Conservation (phyloP, 192 early-diverging fungal genomes). For the Coemansia sp. region DNA sequence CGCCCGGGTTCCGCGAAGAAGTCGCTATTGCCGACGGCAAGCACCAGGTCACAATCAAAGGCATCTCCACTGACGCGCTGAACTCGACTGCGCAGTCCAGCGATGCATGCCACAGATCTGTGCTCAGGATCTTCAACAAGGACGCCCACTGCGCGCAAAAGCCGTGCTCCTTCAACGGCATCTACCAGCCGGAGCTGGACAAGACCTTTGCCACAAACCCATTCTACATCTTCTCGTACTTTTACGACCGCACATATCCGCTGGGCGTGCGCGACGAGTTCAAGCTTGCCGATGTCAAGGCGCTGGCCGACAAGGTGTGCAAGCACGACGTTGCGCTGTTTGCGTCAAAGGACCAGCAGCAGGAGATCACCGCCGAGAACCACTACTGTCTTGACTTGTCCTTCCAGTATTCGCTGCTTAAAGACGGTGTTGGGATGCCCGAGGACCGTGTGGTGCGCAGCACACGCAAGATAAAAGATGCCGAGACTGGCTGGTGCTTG, state of each 20-base stretch:
- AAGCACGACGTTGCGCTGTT: conserved; percentile 49
- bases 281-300: conserved; percentile 65
- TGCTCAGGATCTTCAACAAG: conserved; percentile 75
- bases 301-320: conserved; percentile 71
- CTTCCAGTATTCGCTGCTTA: conserved; percentile 82
- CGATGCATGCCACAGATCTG: conserved; percentile 49
- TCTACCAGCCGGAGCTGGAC: conserved; percentile 81
- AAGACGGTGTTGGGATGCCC: conserved; percentile 80
- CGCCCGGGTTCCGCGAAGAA: conserved; percentile 60
- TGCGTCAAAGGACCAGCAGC: conserved; percentile 56
- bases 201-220: conserved; percentile 69
- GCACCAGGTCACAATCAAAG: conserved; percentile 51
- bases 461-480: conserved; percentile 87
- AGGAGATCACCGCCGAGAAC: conserved; percentile 54
- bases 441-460: conserved; percentile 67
- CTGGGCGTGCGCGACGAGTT: conserved; percentile 72
- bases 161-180: conserved; percentile 89
- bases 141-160: conserved; percentile 55
- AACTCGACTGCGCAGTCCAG: conserved; percentile 31
- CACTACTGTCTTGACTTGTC: conserved; percentile 90
- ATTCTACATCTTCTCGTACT: conserved; percentile 94
- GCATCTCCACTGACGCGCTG: conserved; percentile 58
- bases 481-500: conserved; percentile 96
- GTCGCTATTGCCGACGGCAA: conserved; percentile 24
- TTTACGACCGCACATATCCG: conserved; percentile 84